These are phyloP conservation scores for Gillenia trifoliata DNA, from an alignment of 306 rosid species.

Conservation along the genomic window DNA sequence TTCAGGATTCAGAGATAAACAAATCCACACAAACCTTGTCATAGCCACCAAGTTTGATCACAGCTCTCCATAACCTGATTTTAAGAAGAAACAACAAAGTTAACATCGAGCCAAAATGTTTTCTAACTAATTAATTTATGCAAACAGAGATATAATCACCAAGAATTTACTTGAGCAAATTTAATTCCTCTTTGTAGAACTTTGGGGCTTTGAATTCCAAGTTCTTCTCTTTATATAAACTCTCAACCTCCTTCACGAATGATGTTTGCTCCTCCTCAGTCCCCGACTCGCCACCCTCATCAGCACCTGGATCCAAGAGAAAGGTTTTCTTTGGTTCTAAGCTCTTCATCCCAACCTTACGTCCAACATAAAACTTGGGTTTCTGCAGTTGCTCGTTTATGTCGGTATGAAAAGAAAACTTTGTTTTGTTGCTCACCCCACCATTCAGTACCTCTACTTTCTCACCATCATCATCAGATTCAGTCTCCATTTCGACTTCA, in stretches of 20 bases:
- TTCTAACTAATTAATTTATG: not conserved
- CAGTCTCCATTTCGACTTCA: slow-evolving; percentile 3
- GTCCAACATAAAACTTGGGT: slow-evolving; percentile 20
- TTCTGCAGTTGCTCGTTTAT: slow-evolving; percentile 4
- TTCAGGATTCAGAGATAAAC: slow-evolving; percentile 7
- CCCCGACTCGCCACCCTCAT: slow-evolving; percentile 62
- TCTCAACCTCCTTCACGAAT: slow-evolving; percentile 69
- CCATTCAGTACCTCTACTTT: slow-evolving; percentile 4
- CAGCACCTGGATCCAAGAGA: not conserved
- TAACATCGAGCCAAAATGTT: not conserved
- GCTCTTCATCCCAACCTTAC: slow-evolving; percentile 12
- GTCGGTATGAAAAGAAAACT: slow-evolving; percentile 6
- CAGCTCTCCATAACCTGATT: slow-evolving; percentile 73
- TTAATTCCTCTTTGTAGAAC: slow-evolving; percentile 69
- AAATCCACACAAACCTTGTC: slow-evolving; percentile 48
- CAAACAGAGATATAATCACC: slow-evolving; percentile 4
- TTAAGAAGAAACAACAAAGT: slow-evolving; percentile 9
- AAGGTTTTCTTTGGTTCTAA: not conserved
- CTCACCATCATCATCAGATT: slow-evolving; percentile 8
- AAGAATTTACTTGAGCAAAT: slow-evolving; percentile 57
- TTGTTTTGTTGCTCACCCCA: slow-evolving; percentile 15
- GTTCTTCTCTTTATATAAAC: slow-evolving; percentile 57
- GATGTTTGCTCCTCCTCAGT: slow-evolving; percentile 59
- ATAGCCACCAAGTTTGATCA: slow-evolving; percentile 73
- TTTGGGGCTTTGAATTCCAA: slow-evolving; percentile 76